A percentile compares a stretch with the other conserved stretches of the same genome.
These are phyloP conservation scores for Diplodia scrobiculata DNA, from an alignment of 2,329 filamentous ascomycete species.

Conservation along the genomic window DNA sequence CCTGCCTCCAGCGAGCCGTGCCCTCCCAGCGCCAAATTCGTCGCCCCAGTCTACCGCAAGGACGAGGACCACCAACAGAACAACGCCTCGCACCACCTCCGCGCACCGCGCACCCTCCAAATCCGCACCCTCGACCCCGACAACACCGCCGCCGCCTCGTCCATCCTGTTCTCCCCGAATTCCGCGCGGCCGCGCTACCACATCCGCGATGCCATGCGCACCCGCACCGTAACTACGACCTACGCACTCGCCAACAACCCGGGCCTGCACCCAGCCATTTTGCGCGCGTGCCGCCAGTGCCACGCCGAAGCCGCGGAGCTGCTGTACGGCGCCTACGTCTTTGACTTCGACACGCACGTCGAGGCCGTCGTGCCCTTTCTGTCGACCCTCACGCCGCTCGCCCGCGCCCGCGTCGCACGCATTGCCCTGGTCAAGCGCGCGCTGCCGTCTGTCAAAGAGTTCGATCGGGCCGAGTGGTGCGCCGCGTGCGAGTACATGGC, in stretches of 20 bases:
- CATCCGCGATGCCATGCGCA: constrained; percentile 47
- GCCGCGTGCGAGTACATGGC: constrained; percentile 56
- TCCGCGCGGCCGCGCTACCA: constrained; percentile 47
- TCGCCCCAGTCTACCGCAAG: constrained; percentile 47
- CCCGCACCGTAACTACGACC: constrained; percentile 55
- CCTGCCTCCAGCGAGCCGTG: constrained; percentile 19
- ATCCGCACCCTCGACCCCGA: constrained; percentile 48
- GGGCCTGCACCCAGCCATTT: constrained; percentile 48
- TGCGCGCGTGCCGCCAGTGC: constrained; percentile 53
- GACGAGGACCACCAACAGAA: constrained; percentile 35
- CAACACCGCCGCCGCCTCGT: constrained; percentile 32
- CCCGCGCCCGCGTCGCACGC: constrained; percentile 53
- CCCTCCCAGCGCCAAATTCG: constrained; percentile 3
- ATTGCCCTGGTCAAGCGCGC: constrained; percentile 60
- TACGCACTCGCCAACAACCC: constrained; percentile 55
- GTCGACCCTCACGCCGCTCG: constrained; percentile 56
- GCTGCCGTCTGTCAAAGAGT: constrained; percentile 57
- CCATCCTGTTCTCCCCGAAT: constrained; percentile 33
- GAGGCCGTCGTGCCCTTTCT: constrained; percentile 65
- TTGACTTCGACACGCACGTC: constrained; percentile 62
- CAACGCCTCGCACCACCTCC: constrained; percentile 38
- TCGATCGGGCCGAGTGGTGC: constrained; percentile 59
- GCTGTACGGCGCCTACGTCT: constrained; percentile 59
- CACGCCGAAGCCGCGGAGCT: constrained; percentile 60
- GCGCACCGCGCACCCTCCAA: constrained; percentile 43